Evolutionary conservation across 2,329 filamentous ascomycete species (phyloP), one percentile per base, ranked within the genome.

Genomic region (Diaporthe caulivora): DNA sequence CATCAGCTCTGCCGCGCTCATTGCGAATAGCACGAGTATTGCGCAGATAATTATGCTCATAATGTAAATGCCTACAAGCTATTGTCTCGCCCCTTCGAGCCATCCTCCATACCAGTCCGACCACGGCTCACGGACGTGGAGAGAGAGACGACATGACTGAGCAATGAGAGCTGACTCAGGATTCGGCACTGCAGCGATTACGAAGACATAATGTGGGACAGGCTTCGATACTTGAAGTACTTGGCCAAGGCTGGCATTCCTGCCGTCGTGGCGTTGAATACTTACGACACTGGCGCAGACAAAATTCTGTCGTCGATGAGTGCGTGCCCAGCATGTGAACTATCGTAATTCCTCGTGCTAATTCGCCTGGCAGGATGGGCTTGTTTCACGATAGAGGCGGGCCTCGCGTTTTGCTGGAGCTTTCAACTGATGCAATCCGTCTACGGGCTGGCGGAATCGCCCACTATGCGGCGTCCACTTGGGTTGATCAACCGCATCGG

Each of bases 391-490:
- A 53, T 53, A 9, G 60, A 73, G 44, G 69, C 60, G 18, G 58
- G 67, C 54, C 29, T 73, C 42, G 67, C 71, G 6, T 75, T 57
- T 40, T 75, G 69, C 60, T 75, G 74, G 74, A 64, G 71, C 54
- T 71, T 71, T 13, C 58, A 57, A 24, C 67, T 75, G 18, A 64
- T 70, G 47, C 67, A 71, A 42, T 69, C 74, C 7, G 74, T 75
- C 18, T 75, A 75, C 31, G 74, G 74, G 17, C 60, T 72, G 54
- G 60, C 49, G 17, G 24, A 71, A 3, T 31, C 44, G 18, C 42
- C 54, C 34, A 53, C 67, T 17, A 5, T 73, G 17, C 37, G 26
- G 5, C 47, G 68, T 26, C 37, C 44, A 10, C 67, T 75, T 26
- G n/a, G 2, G 40, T 34, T 58, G 51, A 37, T 73, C 67, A 73